Percentiles rank a stretch among this genome's conserved stretches.
These are phyloP conservation scores for Gloeostereum incarnatum DNA, from an alignment of 768 basidiomycete species.

Conservation along the genomic window DNA sequence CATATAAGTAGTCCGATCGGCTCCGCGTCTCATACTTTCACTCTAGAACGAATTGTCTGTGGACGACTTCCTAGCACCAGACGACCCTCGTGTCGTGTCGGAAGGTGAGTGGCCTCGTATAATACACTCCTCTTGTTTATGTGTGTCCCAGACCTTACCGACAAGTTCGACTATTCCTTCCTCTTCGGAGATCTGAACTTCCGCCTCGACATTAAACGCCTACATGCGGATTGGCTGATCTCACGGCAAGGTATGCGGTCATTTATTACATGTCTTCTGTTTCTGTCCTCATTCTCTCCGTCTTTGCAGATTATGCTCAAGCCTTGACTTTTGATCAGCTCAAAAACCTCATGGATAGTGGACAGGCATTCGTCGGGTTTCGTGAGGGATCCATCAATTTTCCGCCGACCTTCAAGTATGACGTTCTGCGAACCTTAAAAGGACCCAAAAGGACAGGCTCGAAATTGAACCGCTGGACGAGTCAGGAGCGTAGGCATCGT, in stretches of 20 bases:
- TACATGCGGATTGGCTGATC: conserved; percentile 94
- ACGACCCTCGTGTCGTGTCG: conserved; percentile 56
- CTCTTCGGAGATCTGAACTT: conserved; percentile 92
- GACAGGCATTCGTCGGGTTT: conserved; percentile 68
- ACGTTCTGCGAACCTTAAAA: conserved; percentile 57
- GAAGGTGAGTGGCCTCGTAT: conserved; percentile 43
- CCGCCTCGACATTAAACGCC: conserved; percentile 75
- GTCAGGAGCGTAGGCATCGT: conserved; percentile 20
- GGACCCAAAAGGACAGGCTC: conserved; percentile 30
- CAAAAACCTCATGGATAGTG: conserved; percentile 61
- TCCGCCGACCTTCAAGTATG: conserved; percentile 92
- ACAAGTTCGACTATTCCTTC: conserved; percentile 85
- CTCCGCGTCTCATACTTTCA: conserved; percentile 1
- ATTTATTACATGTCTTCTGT: neutral
- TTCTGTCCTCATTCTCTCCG: conserved; percentile 7
- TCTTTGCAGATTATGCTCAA: conserved; percentile 59
- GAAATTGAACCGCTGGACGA: conserved; percentile 24
- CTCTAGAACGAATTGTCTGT: conserved; percentile 63
- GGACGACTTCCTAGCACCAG: conserved; percentile 60
- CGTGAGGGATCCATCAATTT: conserved; percentile 75
- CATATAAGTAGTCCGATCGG: no score
- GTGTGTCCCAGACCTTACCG: conserved; percentile 55
- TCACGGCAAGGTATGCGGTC: conserved; percentile 65
- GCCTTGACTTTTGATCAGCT: conserved; percentile 91
- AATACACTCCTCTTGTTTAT: conserved; percentile 5